A percentile compares a stretch with the other conserved stretches of the same genome.
phyloP scores from a whole-genome alignment of 2,329 filamentous ascomycete species.

The Neoarthrinium moseri region DNA sequence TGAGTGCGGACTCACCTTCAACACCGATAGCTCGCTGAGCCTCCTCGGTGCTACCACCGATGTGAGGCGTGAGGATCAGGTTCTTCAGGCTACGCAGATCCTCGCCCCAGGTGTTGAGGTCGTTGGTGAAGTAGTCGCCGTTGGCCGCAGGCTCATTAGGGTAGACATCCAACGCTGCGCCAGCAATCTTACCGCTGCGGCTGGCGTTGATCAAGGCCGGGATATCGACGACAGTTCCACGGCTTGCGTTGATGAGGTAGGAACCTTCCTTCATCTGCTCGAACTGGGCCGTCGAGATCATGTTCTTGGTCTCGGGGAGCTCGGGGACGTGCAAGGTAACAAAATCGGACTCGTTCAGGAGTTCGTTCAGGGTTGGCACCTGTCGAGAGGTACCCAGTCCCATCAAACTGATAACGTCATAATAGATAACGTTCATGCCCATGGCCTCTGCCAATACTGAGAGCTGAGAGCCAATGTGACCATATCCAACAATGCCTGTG shows the following conservation, averaged over 20 bases:
- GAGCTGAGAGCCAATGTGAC: conserved; percentile 93
- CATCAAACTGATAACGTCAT: conserved; percentile 94
- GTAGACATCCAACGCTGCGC: conserved; percentile 95
- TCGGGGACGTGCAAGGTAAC: conserved; percentile 95
- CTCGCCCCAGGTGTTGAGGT: conserved; percentile 80
- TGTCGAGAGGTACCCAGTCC: conserved; percentile 85
- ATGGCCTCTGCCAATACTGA: conserved; percentile 95
- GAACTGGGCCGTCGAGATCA: conserved; percentile 81
- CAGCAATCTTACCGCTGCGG: conserved; percentile 82
- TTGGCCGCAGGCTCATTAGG: conserved; percentile 92
- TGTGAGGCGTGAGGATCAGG: conserved; percentile 93
- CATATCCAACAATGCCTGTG: conserved; percentile 86
- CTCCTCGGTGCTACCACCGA: conserved; percentile 96
- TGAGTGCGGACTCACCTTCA: conserved; percentile 55
- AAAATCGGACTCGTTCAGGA: conserved; percentile 83
- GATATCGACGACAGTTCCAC: conserved; percentile 92
- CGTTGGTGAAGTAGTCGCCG: conserved; percentile 88
- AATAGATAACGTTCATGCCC: conserved; percentile 98
- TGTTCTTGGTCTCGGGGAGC: conserved; percentile 84
- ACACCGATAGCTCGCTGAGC: conserved; percentile 94
- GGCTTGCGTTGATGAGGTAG: conserved; percentile 94
- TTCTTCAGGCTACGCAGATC: conserved; percentile 86
- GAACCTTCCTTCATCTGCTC: conserved; percentile 88
- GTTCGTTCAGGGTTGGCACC: conserved; percentile 71
- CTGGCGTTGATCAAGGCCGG: conserved; percentile 86